A percentile compares a stretch with the other conserved stretches of the same genome.
Conservation (phyloP, 2,329 filamentous ascomycete species). For the Triangularia setosa region DNA sequence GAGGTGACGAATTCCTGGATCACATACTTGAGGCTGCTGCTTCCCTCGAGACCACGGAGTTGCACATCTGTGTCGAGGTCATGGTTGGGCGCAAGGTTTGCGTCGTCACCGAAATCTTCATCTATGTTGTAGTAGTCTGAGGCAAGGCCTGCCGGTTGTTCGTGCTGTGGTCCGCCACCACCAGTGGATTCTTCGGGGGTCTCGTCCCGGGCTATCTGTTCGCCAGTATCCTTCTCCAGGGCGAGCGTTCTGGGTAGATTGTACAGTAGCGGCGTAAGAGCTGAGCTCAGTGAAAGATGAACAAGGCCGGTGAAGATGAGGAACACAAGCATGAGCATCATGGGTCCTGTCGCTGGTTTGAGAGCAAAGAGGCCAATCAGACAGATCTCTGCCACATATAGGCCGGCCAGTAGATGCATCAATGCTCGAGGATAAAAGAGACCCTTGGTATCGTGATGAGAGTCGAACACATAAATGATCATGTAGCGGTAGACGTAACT, state of each 20-base stretch:
- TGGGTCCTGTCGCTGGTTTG: constrained; percentile 61
- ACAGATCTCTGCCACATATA: constrained; percentile 77
- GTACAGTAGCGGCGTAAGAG: constrained; percentile 67
- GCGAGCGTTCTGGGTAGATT: constrained; percentile 67
- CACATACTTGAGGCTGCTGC: constrained; percentile 25
- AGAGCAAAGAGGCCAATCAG: constrained; percentile 78
- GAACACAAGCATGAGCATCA: constrained; percentile 72
- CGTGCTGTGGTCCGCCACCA: background rate
- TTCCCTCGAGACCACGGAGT: constrained; percentile 30
- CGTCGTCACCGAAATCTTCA: constrained; percentile 34
- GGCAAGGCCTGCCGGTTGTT: constrained; percentile 24
- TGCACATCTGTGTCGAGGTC: constrained; percentile 29
- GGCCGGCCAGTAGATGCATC: constrained; percentile 77
- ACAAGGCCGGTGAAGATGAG: constrained; percentile 73
- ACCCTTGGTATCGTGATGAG: constrained; percentile 80
- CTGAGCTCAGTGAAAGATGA: constrained; percentile 66
- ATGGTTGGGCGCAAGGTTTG: constrained; percentile 27
- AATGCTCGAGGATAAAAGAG: constrained; percentile 83
- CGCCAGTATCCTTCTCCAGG: constrained; percentile 28
- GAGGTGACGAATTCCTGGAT: constrained; percentile 25
- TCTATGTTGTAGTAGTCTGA: constrained; percentile 32
- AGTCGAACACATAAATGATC: constrained; percentile 74
- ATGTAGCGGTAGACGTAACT: constrained; percentile 87
- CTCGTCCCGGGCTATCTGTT: constrained; percentile 19
- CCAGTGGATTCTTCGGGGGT: constrained; percentile 6